Evolutionary conservation across 805 yeast species (phyloP), one percentile per base, ranked within the genome.

Genomic region (Ogataea populi-albae): DNA sequence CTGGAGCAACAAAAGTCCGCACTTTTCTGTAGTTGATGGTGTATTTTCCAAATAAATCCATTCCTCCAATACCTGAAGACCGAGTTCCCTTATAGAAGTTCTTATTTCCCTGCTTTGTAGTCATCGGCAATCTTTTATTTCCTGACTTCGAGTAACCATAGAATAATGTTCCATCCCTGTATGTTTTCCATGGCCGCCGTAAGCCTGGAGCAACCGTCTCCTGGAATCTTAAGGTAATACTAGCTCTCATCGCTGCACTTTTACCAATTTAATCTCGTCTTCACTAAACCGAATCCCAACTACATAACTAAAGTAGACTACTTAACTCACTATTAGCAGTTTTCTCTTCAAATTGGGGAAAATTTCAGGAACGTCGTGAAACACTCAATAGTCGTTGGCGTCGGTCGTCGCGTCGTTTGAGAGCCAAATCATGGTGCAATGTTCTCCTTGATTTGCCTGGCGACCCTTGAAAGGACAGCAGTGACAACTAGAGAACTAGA

Each of bases 1-100:
- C 60, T 4, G 98, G 98, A 7, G 79, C 87, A 3, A 86, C 95
- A 62, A 81, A 93, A 0, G 98, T 87, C 52, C 96, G 74, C 20
- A 91, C 98, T 55, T 81, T 87, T 29, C 64, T 62, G 86, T 95
- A 91, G 64, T 86, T 74, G 43, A 93, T 75, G 5, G 75, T 67
- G 61, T 87, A 93, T 16, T 75, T 73, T 35, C 95, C 97, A 42
- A 69, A 72, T 23, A 71, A 68, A 35, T 93, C 83, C 55, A 81
- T 77, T 35, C 69, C 71, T 58, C 99, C 99, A 44, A 87, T 77
- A 61, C 97, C 97, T 3, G 95, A 75, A 4, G 98, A 86, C 40
- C 97, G 77, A 16, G 98, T 93, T 69, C 99, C 99, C 62, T 93
- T 93, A 67, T 93, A 93, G 65, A 72, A 85, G 51, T 85, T 81